Base-by-base conservation (phyloP, 2,329 filamentous ascomycete genomes). In the Pseudogymnoascus sp. region DNA sequence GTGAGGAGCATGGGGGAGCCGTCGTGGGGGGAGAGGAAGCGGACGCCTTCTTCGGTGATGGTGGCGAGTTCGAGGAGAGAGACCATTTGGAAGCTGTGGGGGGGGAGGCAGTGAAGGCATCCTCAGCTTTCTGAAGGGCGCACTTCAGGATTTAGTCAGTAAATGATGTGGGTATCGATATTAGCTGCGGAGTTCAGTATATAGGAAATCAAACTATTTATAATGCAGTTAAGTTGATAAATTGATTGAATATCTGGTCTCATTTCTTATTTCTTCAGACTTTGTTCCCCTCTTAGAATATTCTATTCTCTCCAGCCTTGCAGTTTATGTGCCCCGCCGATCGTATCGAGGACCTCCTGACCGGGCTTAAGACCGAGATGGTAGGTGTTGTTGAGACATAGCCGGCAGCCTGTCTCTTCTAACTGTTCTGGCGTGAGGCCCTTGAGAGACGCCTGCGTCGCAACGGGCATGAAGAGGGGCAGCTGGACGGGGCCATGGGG, bases 321-420 rank as follows among this genome's bases (percentile, higher is more conserved):
- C 60, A 99, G 77, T 73, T 88, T 93, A 76, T 99, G 95, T 28
- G 94, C 94, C 61, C 95, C 94, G 43, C 94, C 94, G 59, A 97
- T 81, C 2, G 87, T 82, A 68, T 96, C 90, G 18, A 99, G 80
- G 5, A 92, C 89, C 37, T 90, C 87, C 73, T 97, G 92, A 1
- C 94, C 95, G 0, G 94, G 94, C 75, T 96, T 97, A 61, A 99
- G 78, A 8, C 94, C 94, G 63, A 99, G 78, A 73, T 99, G 94
- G 71, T 99, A 99, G 11, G 94, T 99, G 75, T 99, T 99, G 77
- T 99, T 99, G 66, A 99, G 78, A 73, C 94, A 99, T 41, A 99
- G 77, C 62, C 89, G 85, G 71, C 95, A 99, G 43, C 90, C 86
- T 0, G 92, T 95, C 60, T 90, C 87, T 69, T 94, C 92, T 2